A percentile compares a stretch with the other conserved stretches of the same genome.
These are phyloP conservation scores for Aspergillus quadrilineatus DNA, from an alignment of 2,329 filamentous ascomycete species.

Conservation along the genomic window DNA sequence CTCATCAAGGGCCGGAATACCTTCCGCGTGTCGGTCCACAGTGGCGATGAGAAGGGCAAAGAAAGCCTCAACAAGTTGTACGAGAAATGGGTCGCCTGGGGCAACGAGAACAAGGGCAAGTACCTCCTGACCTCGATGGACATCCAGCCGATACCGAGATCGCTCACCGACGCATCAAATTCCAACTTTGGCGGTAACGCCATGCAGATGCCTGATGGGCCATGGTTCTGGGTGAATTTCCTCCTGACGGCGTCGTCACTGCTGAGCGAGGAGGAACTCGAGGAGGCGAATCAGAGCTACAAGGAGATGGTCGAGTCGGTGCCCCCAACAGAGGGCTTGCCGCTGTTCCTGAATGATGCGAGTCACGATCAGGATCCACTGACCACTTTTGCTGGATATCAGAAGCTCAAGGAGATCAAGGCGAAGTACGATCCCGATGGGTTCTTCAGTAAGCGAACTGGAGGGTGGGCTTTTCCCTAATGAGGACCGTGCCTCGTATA, in stretches of 20 bases:
- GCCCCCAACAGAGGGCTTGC: slow-evolving; percentile 3
- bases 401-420: slow-evolving; percentile 9
- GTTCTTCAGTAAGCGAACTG: slow-evolving; percentile 3
- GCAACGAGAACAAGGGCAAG: slow-evolving; percentile 7
- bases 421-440: slow-evolving; percentile 8
- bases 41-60: not conserved
- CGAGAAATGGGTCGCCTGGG: slow-evolving; percentile 4
- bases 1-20: slow-evolving; percentile 6
- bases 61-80: slow-evolving; percentile 2
- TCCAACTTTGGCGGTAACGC: slow-evolving; percentile 7
- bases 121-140: slow-evolving; percentile 3
- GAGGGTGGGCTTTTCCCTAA: slow-evolving; percentile 8
- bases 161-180: slow-evolving; percentile 9
- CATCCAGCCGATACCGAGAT: slow-evolving; percentile 8
- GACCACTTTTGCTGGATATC: slow-evolving; percentile 8
- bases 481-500: not conserved
- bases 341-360: slow-evolving; percentile 11
- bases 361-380: slow-evolving; percentile 7
- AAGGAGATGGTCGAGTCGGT: slow-evolving; percentile 3
- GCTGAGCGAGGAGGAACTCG: not conserved
- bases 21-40: slow-evolving; percentile 10
- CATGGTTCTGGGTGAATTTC: slow-evolving; percentile 12
- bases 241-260: slow-evolving; percentile 9
- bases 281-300: not conserved
- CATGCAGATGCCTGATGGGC: slow-evolving; percentile 13